Percentiles rank a stretch among this genome's conserved stretches.
Conservation (phyloP, 352 stramenopile species). For the Globisporangium cylindrosporum region DNA sequence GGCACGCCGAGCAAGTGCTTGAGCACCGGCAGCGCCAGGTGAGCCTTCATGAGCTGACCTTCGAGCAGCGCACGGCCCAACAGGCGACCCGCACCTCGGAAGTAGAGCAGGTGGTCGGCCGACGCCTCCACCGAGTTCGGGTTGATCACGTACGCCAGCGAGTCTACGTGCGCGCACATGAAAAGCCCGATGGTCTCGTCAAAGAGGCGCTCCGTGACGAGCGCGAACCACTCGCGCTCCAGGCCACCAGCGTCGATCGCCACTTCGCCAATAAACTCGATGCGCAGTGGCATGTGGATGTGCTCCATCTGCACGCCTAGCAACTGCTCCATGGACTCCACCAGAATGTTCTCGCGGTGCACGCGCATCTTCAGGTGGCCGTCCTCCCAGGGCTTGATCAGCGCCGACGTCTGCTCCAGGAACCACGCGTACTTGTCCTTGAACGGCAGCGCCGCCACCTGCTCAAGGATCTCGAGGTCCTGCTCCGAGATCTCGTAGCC, state of each 20-base stretch:
- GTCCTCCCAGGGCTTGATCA: constrained; percentile 85
- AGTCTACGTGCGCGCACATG: constrained; percentile 80
- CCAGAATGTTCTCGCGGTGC: constrained; percentile 79
- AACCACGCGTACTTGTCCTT: constrained; percentile 90
- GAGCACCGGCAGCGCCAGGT: constrained; percentile 82
- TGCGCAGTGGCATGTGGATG: constrained; percentile 84
- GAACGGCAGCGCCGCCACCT: constrained; percentile 81
- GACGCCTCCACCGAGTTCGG: constrained; percentile 77
- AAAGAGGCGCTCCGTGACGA: constrained; percentile 85
- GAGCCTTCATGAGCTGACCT: constrained; percentile 89
- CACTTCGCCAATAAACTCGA: constrained; percentile 88
- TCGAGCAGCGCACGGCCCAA: constrained; percentile 96
- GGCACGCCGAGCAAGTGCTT: constrained; percentile 82
- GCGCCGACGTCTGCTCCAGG: constrained; percentile 73
- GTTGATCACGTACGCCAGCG: constrained; percentile 80
- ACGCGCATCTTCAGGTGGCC: constrained; percentile 86
- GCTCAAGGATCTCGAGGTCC: constrained; percentile 83
- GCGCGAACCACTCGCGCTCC: constrained; percentile 86
- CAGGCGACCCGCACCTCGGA: constrained; percentile 93
- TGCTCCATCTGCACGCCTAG: constrained; percentile 83
- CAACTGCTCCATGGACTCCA: constrained; percentile 84
- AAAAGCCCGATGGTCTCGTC: constrained; percentile 87
- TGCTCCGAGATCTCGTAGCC: constrained; percentile 88
- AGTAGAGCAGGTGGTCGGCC: constrained; percentile 97
- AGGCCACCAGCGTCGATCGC: constrained; percentile 89